Evolutionary conservation across 345 rosid genomes (phyloP), one percentile per base, ranked within the genome.

Genomic region (Kernera saxatilis): DNA sequence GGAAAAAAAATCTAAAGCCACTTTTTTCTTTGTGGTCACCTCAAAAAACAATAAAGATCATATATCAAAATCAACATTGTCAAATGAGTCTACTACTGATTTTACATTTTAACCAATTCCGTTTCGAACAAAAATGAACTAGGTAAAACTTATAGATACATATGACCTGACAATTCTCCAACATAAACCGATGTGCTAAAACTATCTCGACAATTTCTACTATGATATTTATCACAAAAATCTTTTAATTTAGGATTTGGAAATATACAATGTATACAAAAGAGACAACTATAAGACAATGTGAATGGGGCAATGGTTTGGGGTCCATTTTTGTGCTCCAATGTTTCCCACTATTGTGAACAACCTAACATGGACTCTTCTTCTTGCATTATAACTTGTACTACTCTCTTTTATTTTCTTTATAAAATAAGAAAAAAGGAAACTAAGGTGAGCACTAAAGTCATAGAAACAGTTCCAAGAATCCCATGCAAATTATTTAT

Each of bases 301-400:
- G 74, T 70, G 64, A 60, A 68, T 68, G 68, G 69, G 78, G 74
- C 60, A 53, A 15, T 54, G 75, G 49, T 39, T 69, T 39, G 58
- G 68, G 71, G 82, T 74, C 81, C 82, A 68, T 64, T 33, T 54
- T 63, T 76, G 12, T 71, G 77, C 74, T 54, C 49, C 64, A 71
- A 48, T 80, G 86, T 74, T 84, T 75, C 76, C 84, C 77, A 76
- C 85, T 63, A 49, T 15, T 52, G 77, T 72, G 19, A 40, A 58
- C 82, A 71, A 72, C 78, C 70, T 49, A 79, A 69, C 77, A 80
- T 78, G 79, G 67, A 51, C 63, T 33, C 52, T 60, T 55, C 36
- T 71, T 59, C 69, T 51, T 59, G 40, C 57, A 51, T 76, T 36
- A 53, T 53, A 73, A 55, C 23, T 32, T 64, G 73, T 76, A 35